Evolutionary conservation across 202 grass and related monocot species (phyloP), one percentile per base, ranked within the genome.

Genomic region (Elaeis oleifera): DNA sequence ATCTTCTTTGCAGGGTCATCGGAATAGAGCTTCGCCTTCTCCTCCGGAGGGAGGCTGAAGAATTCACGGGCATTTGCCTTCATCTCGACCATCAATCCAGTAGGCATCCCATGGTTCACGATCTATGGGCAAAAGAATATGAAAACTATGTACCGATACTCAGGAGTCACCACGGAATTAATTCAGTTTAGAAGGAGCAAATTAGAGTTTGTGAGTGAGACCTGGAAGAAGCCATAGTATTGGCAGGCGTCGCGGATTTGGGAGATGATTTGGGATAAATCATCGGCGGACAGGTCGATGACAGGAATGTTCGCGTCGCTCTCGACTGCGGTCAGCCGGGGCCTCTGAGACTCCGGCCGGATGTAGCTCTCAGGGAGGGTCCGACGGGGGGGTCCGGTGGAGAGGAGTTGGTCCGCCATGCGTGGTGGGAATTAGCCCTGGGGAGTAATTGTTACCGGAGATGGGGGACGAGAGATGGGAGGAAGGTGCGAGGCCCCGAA

Each of bases 181-280:
- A 44, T 13, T 44, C 36, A 13, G 36, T 44, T 44, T 44, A 14
- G 2, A 59, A 29, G 57, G 19, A 65, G 48, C 13, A 50, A 22
- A 24, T 13, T 44, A 13, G 11, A 44, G 36, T 3, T 44, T 13
- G 36, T 44, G 36, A 44, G 36, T 14, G 13, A 5, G 58, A 91
- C 92, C 88, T 91, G 92, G 75, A 97, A 97, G 64, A 97, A 97
- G 24, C 92, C 87, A 68, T 83, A 84, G 61, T 68, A 55, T 50
- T 65, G 60, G 73, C 84, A 91, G 50, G 92, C 92, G 23, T 63
- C 31, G 3, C 24, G 74, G 9, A 96, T 85, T 32, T 81, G 74
- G 18, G 67, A 49, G 60, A 91, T 74, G 51, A 62, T 71, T 18
- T 56, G 64, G 14, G 54, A 39, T 78, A 68, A 76, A 19, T 83